These are phyloP conservation scores for Boletus rex-veris DNA, from an alignment of 768 basidiomycete genomes.

Conservation along the genomic window DNA sequence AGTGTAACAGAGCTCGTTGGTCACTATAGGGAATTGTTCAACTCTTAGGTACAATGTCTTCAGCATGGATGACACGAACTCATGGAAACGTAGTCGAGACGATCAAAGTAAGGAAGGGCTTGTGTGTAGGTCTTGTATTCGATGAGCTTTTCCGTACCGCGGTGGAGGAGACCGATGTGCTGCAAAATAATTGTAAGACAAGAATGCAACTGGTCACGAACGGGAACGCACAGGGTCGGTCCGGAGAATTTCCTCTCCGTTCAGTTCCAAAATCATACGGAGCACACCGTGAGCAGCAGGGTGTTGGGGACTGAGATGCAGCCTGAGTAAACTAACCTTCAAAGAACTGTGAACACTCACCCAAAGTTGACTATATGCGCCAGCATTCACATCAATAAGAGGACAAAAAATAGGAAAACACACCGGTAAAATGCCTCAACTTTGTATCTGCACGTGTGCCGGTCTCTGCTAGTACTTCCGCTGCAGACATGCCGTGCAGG, in stretches of 20 bases:
- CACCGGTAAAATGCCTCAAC: conserved; percentile 93
- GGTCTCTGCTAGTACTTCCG: conserved; percentile 77
- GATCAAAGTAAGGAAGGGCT: conserved; percentile 97
- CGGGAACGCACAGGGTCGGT: conserved; percentile 65
- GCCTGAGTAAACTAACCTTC: neutral
- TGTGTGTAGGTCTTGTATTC: conserved; percentile 99
- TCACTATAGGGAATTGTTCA: conserved; percentile 60
- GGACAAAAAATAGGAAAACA: conserved; percentile 20
- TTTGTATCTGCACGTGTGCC: conserved; percentile 68
- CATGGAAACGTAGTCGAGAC: conserved; percentile 99
- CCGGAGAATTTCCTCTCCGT: conserved; percentile 92
- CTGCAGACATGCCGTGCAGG: conserved; percentile 72
- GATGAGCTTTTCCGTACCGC: conserved; percentile 97
- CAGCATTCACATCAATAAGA: conserved; percentile 8
- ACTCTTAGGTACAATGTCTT: neutral
- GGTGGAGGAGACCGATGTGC: conserved; percentile 95
- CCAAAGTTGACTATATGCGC: conserved; percentile 81
- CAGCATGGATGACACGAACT: conserved; percentile 51
- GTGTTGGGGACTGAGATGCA: conserved; percentile 66
- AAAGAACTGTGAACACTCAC: conserved; percentile 33
- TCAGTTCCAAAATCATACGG: conserved; percentile 94
- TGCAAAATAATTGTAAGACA: conserved; percentile 27
- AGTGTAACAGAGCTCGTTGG: conserved; percentile 96
- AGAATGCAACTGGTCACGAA: neutral
- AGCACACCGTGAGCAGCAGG: conserved; percentile 98